Base-by-base conservation (phyloP, 129 eudicot genomes). In the Kitagawia praeruptora region DNA sequence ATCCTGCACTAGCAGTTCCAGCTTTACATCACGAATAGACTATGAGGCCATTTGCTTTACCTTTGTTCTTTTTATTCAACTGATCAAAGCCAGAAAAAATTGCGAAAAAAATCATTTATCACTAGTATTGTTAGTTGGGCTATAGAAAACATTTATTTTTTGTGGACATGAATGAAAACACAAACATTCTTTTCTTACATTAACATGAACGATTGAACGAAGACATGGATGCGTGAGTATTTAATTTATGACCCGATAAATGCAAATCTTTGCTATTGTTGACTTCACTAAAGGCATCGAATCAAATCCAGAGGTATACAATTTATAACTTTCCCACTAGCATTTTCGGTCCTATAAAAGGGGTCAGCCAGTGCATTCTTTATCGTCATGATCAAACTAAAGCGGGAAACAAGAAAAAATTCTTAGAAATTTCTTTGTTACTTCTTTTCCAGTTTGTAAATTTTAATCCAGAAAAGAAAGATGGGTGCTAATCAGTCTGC, bases 401-500 rank as follows among this genome's bases (percentile, higher is more conserved):
- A 72, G 76, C 49, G 4, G 53, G 76, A 42, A 73, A 71, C 4
- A 23, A 25, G 12, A 13, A 13, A 45, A 44, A 42, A 6, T 0
- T 18, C 8, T 41, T 44, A 0, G 6, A 41, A 40, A 21, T 16
- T 37, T 39, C 27, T 19, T 3, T 18, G 48, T 70, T 72, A 3
- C 27, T 70, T 8, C 31, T 71, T 71, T 71, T 40, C 75, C 23
- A 23, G 18, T 72, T 42, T 12, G 34, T 38, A 4, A 8, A 25
- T 27, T 61, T 63, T 23, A 63, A 11, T n/a, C 18, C 15, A 3
- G 56, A 6, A n/a, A 37, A 31, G 75, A 63, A 64, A 78, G 74
- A 78, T 78, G 81, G 81, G 75, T 44, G 74, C 41, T 63, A 47
- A 28, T 40, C 51, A 54, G 21, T 77, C 80, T 14, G 38, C 49